A percentile compares a stretch with the other conserved stretches of the same genome.
These are phyloP conservation scores for Xylaria sp. DNA, from an alignment of 2,329 filamentous ascomycete species.

Conservation along the genomic window DNA sequence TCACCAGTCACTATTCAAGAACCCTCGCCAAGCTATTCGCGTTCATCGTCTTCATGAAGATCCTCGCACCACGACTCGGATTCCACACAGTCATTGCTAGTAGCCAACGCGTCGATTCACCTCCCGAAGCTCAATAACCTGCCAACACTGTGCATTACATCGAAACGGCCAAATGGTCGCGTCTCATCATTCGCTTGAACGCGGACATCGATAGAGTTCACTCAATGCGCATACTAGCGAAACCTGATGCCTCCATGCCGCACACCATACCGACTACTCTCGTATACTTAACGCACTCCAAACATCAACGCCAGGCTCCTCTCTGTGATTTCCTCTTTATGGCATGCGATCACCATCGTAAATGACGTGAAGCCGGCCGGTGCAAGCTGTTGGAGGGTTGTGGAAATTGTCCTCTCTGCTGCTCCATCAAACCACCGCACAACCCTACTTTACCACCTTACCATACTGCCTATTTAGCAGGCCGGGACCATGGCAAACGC, in stretches of 20 bases:
- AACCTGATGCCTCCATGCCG: slow-evolving; percentile 27
- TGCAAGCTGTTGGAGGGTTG: slow-evolving; percentile 39
- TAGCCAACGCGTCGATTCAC: slow-evolving; percentile 39
- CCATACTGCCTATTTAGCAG: not conserved
- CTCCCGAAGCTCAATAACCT: not conserved
- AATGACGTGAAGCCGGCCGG: slow-evolving; percentile 38
- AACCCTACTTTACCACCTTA: not conserved
- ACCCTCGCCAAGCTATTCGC: slow-evolving; percentile 31
- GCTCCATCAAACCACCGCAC: slow-evolving; percentile 15
- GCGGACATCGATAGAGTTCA: slow-evolving; percentile 16
- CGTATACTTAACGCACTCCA: slow-evolving; percentile 14
- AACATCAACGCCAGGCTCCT: not conserved
- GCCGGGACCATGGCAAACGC: slow-evolving; percentile 59
- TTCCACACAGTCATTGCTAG: slow-evolving; percentile 19
- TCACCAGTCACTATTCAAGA: slow-evolving; percentile 29
- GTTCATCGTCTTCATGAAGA: slow-evolving; percentile 20
- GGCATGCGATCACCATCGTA: slow-evolving; percentile 39
- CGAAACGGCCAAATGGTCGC: slow-evolving; percentile 22
- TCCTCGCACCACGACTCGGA: slow-evolving; percentile 1
- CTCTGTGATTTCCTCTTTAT: slow-evolving; percentile 5
- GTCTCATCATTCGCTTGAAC: slow-evolving; percentile 22
- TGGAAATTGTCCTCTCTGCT: slow-evolving; percentile 29
- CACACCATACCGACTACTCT: slow-evolving; percentile 13
- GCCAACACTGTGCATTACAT: not conserved
- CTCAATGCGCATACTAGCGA: slow-evolving; percentile 27